Conservation (phyloP, 1,284 basidiomycete genomes). For the Trichosporon coremiiforme region DNA sequence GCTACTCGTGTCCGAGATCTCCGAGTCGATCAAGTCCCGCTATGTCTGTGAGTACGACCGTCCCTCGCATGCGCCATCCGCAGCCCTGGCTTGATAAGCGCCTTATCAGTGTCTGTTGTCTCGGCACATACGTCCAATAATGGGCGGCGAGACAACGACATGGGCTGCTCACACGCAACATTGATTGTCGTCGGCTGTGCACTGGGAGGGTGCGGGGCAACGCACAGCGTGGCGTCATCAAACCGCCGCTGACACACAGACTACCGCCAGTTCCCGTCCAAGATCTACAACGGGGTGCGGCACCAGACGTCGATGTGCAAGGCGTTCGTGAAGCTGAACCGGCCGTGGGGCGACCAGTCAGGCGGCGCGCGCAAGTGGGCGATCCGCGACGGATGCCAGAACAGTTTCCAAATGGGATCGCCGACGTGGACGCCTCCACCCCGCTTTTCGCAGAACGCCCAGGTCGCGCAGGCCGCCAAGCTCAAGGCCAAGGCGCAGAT, state of each 20-base stretch:
- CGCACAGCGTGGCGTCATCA: not conserved
- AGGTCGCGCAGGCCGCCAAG: conserved; percentile 9
- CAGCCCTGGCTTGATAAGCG: conserved; percentile 6
- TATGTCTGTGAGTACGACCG: conserved; percentile 48
- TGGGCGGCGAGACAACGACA: not conserved
- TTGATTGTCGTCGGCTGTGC: no score
- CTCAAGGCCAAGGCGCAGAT: not conserved
- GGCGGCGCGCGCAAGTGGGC: conserved; percentile 56
- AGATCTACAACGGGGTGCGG: conserved; percentile 57
- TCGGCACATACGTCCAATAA: not conserved
- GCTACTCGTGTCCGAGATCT: conserved; percentile 54
- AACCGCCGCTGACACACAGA: conserved; percentile 34
- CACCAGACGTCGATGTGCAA: conserved; percentile 57
- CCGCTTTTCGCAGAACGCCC: not conserved
- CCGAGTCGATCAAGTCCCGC: conserved; percentile 51
- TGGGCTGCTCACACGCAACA: not conserved
- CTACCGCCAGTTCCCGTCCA: conserved; percentile 55
- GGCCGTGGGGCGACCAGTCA: conserved; percentile 55
- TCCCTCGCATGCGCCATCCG: not conserved
- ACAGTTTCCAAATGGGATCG: conserved; percentile 41
- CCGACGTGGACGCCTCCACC: conserved; percentile 6
- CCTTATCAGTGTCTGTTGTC: not conserved
- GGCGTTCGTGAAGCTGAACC: conserved; percentile 54
- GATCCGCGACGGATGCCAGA: conserved; percentile 54
- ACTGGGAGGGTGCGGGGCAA: no score